A percentile compares a stretch with the other conserved stretches of the same genome.
Evolutionary conservation across 2,329 filamentous ascomycete genomes (phyloP).

Genomic region (Clonostachys chloroleuca): DNA sequence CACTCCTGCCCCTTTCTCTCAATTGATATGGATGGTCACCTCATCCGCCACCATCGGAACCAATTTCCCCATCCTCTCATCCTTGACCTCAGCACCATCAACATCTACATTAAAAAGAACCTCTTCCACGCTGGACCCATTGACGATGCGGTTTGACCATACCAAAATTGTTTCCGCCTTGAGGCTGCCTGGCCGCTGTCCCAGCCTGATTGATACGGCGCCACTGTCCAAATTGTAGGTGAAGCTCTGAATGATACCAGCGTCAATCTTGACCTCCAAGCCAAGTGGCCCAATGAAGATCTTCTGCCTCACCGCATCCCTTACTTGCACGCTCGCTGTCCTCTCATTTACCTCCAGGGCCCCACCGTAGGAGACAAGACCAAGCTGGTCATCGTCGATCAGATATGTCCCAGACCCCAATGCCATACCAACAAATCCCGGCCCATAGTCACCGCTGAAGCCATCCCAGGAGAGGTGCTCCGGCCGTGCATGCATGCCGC

Average conservation of each 20-base stretch:
- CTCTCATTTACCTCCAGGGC: constrained; percentile 17
- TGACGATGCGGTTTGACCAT: constrained; percentile 12
- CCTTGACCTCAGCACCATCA: too few species aligned
- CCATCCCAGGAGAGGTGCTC: constrained; percentile 51
- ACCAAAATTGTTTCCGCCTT: constrained; percentile 18
- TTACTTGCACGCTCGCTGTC: constrained; percentile 28
- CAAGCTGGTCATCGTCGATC: constrained; percentile 33
- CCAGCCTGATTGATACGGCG: constrained; percentile 14
- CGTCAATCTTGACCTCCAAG: constrained; percentile 32
- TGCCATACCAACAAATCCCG: constrained; percentile 44
- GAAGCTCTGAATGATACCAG: constrained; percentile 33
- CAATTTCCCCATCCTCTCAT: too few species aligned
- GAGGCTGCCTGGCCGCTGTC: constrained; percentile 17
- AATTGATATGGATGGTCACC: too few species aligned
- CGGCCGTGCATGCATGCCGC: constrained; percentile 53
- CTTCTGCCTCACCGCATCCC: constrained; percentile 37
- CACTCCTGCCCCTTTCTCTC: too few species aligned
- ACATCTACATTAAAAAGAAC: too few species aligned
- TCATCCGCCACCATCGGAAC: too few species aligned
- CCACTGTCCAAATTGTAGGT: constrained; percentile 14
- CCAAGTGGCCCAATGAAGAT: constrained; percentile 43
- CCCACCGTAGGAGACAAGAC: constrained; percentile 45
- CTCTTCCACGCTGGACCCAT: too few species aligned
- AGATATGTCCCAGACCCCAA: constrained; percentile 47
- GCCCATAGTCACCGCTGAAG: constrained; percentile 54